These are phyloP conservation scores for Calocybe gambosa DNA, from an alignment of 1,284 basidiomycete species.

Conservation along the genomic window DNA sequence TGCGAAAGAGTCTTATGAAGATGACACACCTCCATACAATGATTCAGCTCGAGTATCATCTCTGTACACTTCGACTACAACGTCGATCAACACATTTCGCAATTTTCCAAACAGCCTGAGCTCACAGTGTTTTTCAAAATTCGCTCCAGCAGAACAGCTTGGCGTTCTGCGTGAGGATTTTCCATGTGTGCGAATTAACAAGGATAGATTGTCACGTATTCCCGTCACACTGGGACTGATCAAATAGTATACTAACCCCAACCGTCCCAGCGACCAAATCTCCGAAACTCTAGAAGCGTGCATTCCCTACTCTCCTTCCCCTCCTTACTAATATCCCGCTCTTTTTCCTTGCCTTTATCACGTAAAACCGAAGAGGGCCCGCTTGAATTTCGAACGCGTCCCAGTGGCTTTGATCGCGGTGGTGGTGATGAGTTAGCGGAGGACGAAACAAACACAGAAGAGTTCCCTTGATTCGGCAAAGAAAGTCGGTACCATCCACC, in stretches of 20 bases:
- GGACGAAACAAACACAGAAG: slow-evolving; percentile 20
- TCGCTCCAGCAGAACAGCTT: slow-evolving; percentile 82
- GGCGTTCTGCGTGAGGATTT: slow-evolving; percentile 87
- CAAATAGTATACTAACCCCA: slow-evolving; percentile 46
- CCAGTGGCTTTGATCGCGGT: slow-evolving; percentile 30
- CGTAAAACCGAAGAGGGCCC: slow-evolving; percentile 44
- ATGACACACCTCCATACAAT: slow-evolving; percentile 59
- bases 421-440: slow-evolving; percentile 26
- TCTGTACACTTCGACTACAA: slow-evolving; percentile 73
- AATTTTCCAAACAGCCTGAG: slow-evolving; percentile 10
- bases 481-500: slow-evolving; percentile 92
- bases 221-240: slow-evolving; percentile 7
- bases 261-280: slow-evolving; percentile 81
- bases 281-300: slow-evolving; percentile 65
- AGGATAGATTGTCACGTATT: not conserved
- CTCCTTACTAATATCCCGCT: slow-evolving; percentile 51
- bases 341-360: slow-evolving; percentile 62
- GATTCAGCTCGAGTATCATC: slow-evolving; percentile 75
- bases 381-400: slow-evolving; percentile 46
- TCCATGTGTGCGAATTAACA: slow-evolving; percentile 50
- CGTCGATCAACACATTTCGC: slow-evolving; percentile 7
- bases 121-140: slow-evolving; percentile 84
- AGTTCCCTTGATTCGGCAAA: slow-evolving; percentile 45
- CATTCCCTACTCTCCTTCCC: slow-evolving; percentile 60
- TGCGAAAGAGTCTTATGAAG: not conserved